phyloP scores from a whole-genome alignment of 139 green algal species.

The Micractinium conductrix region DNA sequence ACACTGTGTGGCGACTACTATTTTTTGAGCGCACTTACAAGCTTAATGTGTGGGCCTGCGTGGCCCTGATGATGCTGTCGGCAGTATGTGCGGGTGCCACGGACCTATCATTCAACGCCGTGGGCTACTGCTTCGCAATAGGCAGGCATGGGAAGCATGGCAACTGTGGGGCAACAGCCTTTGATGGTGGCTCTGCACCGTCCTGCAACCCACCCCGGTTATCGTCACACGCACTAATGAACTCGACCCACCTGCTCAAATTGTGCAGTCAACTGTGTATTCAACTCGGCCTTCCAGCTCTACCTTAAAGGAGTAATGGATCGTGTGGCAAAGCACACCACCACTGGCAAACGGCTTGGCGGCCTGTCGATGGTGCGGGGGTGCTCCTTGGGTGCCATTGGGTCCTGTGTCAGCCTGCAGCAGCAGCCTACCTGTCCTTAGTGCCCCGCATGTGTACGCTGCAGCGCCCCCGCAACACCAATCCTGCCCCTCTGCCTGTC shows the following conservation, averaged over 20 bases:
- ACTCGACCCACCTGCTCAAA: too few relatives aligned
- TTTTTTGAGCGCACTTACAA: constrained; percentile 74
- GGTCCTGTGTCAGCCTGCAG: too few relatives aligned
- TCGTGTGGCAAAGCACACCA: constrained; percentile 48
- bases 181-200: too few relatives aligned
- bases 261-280: too few relatives aligned
- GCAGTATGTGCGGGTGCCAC: constrained; percentile 78
- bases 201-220: too few relatives aligned
- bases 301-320: constrained; percentile 90
- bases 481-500: not conserved
- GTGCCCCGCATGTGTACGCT: too few relatives aligned
- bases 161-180: too few relatives aligned
- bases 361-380: constrained; percentile 73
- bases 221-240: too few relatives aligned
- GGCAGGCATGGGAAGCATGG: too few relatives aligned
- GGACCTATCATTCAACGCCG: constrained; percentile 82
- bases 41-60: constrained; percentile 69
- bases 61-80: constrained; percentile 85
- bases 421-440: too few relatives aligned
- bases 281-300: constrained; percentile 84
- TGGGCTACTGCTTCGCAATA: constrained; percentile 91
- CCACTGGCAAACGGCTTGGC: constrained; percentile 53
- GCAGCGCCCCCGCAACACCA: too few relatives aligned
- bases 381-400: too few relatives aligned
- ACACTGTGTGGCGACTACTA: constrained; percentile 83